These are phyloP conservation scores for Aureobasidium sp. DNA, from an alignment of 2,329 filamentous ascomycete species.

Conservation along the genomic window DNA sequence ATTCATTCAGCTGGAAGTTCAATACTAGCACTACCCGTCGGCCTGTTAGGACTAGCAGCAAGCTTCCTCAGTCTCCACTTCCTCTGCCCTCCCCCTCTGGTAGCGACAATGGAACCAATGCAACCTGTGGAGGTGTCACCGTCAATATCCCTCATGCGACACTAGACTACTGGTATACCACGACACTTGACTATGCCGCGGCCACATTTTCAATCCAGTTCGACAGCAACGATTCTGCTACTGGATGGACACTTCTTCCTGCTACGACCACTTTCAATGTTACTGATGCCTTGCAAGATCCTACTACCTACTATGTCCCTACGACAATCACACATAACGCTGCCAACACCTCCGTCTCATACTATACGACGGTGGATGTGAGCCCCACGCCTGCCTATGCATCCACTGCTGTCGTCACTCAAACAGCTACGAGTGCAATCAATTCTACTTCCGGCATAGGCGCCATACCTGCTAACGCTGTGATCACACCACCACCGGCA, in stretches of 20 bases:
- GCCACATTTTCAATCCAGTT: constrained; percentile 27
- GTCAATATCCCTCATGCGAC: constrained; percentile 29
- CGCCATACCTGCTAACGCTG: constrained; percentile 22
- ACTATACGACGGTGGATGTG: constrained; percentile 19
- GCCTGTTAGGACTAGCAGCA: not conserved
- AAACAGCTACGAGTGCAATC: constrained; percentile 24
- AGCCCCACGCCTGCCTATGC: constrained; percentile 24
- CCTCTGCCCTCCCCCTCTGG: not conserved
- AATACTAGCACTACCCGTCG: not conserved
- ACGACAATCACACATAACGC: not conserved
- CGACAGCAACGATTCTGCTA: constrained; percentile 23
- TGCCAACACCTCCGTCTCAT: constrained; percentile 10
- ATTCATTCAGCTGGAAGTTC: constrained; percentile 8
- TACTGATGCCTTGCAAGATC: constrained; percentile 24
- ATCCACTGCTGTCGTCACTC: constrained; percentile 25
- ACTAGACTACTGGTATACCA: constrained; percentile 30
- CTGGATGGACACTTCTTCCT: constrained; percentile 26
- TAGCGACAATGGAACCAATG: not conserved
- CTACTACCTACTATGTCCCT: constrained; percentile 19
- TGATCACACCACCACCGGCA: constrained; percentile 25
- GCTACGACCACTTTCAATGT: constrained; percentile 28
- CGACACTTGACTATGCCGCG: constrained; percentile 27
- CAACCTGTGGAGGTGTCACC: constrained; percentile 25
- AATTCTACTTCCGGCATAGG: constrained; percentile 25
- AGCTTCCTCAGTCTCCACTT: not conserved